These are phyloP conservation scores for Solanum chilense DNA, from an alignment of 257 asterid species.

Conservation along the genomic window DNA sequence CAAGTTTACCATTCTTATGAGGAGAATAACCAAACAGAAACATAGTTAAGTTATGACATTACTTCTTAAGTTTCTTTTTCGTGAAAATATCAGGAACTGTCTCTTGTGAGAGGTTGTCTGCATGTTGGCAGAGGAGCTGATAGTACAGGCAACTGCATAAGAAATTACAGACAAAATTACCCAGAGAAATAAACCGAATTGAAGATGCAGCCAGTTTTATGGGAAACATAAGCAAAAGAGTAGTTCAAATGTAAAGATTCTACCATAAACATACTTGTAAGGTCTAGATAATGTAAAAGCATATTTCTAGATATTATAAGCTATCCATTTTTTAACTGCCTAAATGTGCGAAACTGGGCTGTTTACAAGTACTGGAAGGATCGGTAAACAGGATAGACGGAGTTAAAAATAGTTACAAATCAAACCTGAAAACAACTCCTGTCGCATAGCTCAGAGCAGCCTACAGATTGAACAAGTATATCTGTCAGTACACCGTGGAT, in stretches of 20 bases:
- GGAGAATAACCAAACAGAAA: background rate
- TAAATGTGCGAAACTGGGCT: background rate
- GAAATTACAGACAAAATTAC: background rate
- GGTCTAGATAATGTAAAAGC: background rate
- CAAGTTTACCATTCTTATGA: background rate
- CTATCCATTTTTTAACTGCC: background rate
- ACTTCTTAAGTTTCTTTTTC: conserved; percentile 67
- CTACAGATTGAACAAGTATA: conserved; percentile 5
- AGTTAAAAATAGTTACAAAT: background rate
- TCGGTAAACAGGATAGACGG: background rate
- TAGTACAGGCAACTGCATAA: conserved; percentile 75
- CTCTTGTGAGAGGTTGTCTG: conserved; percentile 67
- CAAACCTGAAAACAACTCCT: conserved; percentile 30
- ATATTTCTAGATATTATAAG: background rate
- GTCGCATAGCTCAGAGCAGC: conserved; percentile 33
- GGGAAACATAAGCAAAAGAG: background rate
- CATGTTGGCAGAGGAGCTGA: conserved; percentile 76
- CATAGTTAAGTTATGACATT: background rate
- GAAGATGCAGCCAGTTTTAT: background rate
- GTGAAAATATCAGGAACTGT: conserved; percentile 63
- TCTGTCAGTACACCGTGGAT: background rate
- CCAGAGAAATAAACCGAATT: background rate
- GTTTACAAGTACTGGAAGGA: background rate
- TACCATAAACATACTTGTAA: background rate
- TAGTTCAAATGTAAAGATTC: background rate